These are phyloP conservation scores for Cladorrhinum samala DNA, from an alignment of 495 filamentous ascomycete genomes.

Conservation along the genomic window DNA sequence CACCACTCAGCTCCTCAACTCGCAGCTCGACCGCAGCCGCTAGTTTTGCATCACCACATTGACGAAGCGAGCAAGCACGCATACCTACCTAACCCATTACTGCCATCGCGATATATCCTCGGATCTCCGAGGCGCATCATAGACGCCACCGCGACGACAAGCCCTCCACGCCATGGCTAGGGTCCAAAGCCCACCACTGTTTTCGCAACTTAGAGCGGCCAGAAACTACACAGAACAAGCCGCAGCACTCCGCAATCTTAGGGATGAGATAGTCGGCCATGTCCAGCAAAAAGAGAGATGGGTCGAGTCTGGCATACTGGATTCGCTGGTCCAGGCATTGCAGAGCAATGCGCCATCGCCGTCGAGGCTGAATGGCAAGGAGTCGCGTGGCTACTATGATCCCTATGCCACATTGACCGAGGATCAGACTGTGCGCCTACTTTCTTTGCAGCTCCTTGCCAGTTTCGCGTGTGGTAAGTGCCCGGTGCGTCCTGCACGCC, in stretches of 20 bases:
- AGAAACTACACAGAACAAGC: constrained; percentile 57
- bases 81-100: neutral
- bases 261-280: constrained; percentile 87
- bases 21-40: too few relatives aligned
- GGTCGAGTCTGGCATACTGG: constrained; percentile 63
- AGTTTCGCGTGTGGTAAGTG: constrained; percentile 76
- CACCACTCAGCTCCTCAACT: too few relatives aligned
- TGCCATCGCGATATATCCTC: too few relatives aligned
- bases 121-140: too few relatives aligned
- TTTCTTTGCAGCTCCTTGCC: constrained; percentile 72
- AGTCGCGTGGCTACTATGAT: constrained; percentile 21
- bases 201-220: constrained; percentile 57
- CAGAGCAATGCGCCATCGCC: constrained; percentile 28
- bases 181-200: constrained; percentile 37
- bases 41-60: too few relatives aligned
- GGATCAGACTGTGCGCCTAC: constrained; percentile 63
- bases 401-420: constrained; percentile 29
- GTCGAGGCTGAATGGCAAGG: constrained; percentile 29
- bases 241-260: constrained; percentile 61
- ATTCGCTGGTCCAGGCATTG: constrained; percentile 59
- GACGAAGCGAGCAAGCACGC: neutral
- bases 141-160: neutral
- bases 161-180: constrained; percentile 23
- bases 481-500: neutral
- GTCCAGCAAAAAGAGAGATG: constrained; percentile 76